Conservation (phyloP, 805 yeast species). For the Starmerella bombicola region DNA sequence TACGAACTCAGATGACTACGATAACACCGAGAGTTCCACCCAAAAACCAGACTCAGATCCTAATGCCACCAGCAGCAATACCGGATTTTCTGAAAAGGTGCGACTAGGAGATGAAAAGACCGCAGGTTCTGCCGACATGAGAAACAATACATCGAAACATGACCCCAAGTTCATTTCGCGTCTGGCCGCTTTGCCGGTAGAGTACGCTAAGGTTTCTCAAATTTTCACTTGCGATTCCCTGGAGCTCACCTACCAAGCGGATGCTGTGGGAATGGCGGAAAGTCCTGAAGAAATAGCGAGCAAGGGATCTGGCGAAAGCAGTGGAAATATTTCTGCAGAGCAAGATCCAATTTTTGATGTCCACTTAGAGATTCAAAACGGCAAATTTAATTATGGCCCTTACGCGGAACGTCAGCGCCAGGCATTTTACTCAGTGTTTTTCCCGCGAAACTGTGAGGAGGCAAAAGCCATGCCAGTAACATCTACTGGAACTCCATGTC, state of each 20-base stretch:
- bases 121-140: not conserved
- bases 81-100: not conserved
- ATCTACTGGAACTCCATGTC: constrained; percentile 11
- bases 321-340: not conserved
- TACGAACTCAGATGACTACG: not conserved
- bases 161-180: constrained; percentile 13
- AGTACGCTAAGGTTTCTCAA: constrained; percentile 71
- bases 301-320: not conserved
- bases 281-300: not conserved
- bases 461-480: constrained; percentile 32
- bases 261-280: constrained; percentile 50
- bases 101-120: not conserved
- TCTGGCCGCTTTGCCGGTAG: constrained; percentile 32
- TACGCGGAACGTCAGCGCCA: constrained; percentile 86
- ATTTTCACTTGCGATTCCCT: constrained; percentile 49
- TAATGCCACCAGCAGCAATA: not conserved
- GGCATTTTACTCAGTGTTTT: constrained; percentile 48
- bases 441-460: constrained; percentile 44
- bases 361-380: constrained; percentile 44
- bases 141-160: not conserved
- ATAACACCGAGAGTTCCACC: not conserved
- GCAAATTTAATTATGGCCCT: constrained; percentile 77
- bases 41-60: too few species aligned
- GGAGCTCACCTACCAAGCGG: constrained; percentile 51
- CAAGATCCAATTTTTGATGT: constrained; percentile 34